Base-by-base conservation (phyloP, 2,329 filamentous ascomycete genomes). In the Gnomoniopsis sp. region DNA sequence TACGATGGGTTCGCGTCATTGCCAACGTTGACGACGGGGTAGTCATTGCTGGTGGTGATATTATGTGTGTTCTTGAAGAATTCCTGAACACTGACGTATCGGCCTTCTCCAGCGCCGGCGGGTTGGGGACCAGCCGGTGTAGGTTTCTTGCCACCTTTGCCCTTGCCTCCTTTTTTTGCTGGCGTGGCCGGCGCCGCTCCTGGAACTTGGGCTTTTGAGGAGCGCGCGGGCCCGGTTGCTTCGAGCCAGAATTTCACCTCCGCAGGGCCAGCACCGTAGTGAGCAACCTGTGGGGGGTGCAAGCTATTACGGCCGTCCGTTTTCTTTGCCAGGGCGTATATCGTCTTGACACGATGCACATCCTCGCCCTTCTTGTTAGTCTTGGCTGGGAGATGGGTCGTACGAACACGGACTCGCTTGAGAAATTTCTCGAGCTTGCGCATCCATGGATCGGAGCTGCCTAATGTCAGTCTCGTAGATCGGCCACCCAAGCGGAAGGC, bases 11-110 rank as follows among this genome's bases (percentile, higher is more conserved):
- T 74, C 0, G 75, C 69, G 0, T 64, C 63, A 10, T 69, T 83
- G n/a, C 84, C 85, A 23, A 86, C 79, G 63, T 89, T 88, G 65
- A 89, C 66, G 2, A 86, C 79, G 0, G 84, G 80, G 11, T 77
- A 58, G 0, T 69, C 58, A 0, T 74, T 71, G 44, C 76, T 61
- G 2, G 68, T 11, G 64, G 21, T 11, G 21, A 38, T 19, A 23
- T 68, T 74, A 71, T 68, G 78, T 73, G 52, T 67, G 58, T 71
- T 58, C 56, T 66, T 62, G 67, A 84, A 83, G 71, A 81, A 79
- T 19, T 82, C 71, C 34, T 72, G 74, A 46, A 88, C 79, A 54
- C 73, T 77, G 21, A 84, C 77, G 60, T 82, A 84, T 14, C 65
- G 52, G 15, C 60, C 60, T 15, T 34, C 21, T 8, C 52, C 56